phyloP scores from a whole-genome alignment of 1,284 basidiomycete species.

The Coniferiporia weirii region DNA sequence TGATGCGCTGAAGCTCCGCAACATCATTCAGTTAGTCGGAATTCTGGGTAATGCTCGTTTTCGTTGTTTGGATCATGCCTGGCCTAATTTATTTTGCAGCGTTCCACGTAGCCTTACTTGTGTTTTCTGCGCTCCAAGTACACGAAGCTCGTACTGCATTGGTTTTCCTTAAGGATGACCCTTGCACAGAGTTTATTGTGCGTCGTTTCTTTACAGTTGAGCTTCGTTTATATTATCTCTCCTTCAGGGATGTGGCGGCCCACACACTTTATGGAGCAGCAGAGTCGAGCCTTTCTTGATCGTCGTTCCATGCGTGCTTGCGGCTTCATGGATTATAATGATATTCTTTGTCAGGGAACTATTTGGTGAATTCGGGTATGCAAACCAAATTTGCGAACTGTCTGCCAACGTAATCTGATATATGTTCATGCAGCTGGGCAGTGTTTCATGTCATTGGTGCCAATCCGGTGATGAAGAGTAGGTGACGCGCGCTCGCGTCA shows the following conservation, averaged over 20 bases:
- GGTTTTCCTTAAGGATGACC: conserved; percentile 29
- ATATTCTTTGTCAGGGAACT: conserved; percentile 36
- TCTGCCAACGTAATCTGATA: not conserved
- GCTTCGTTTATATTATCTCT: not conserved
- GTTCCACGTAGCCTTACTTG: conserved; percentile 68
- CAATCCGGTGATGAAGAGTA: conserved; percentile 74
- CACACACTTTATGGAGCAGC: conserved; percentile 36
- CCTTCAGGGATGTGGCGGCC: conserved; percentile 30
- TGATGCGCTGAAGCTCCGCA: conserved; percentile 65
- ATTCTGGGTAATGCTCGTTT: conserved; percentile 43
- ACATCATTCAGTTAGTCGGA: conserved; percentile 71
- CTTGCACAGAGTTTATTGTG: conserved; percentile 21
- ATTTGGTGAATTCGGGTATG: conserved; percentile 53
- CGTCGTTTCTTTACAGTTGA: conserved; percentile 13
- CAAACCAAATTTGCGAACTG: not conserved
- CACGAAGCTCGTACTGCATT: conserved; percentile 63
- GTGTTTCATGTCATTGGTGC: conserved; percentile 83
- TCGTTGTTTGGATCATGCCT: not conserved
- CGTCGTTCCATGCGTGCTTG: conserved; percentile 36
- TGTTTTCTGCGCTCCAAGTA: conserved; percentile 70
- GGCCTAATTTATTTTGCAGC: conserved; percentile 33
- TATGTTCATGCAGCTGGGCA: conserved; percentile 54
- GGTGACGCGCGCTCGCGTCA: conserved; percentile 24
- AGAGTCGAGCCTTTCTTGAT: conserved; percentile 40
- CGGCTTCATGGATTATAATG: conserved; percentile 32